Evolutionary conservation across 1,139 yeast genomes (phyloP).

Genomic region (Arxiozyma slooffiae): DNA sequence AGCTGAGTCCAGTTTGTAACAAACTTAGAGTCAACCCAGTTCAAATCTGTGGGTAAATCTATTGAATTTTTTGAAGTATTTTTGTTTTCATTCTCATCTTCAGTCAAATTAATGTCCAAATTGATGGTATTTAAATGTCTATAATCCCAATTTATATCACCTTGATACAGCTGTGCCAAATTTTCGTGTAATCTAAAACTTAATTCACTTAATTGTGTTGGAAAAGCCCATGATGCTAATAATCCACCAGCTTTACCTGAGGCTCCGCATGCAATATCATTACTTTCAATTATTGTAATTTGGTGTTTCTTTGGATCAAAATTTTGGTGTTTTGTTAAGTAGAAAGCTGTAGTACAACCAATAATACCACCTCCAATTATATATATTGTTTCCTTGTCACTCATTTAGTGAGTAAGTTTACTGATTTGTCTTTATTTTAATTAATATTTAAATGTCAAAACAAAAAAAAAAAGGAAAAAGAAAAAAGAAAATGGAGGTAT

Average conservation of each 20-base stretch:
- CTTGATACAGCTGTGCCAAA: constrained; percentile 66
- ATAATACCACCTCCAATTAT: constrained; percentile 92
- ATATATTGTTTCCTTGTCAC: constrained; percentile 51
- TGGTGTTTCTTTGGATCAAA: constrained; percentile 65
- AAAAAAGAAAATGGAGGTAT: not conserved
- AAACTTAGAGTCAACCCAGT: constrained; percentile 66
- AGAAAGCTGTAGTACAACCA: constrained; percentile 92
- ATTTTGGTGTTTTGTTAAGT: constrained; percentile 69
- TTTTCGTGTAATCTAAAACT: constrained; percentile 81
- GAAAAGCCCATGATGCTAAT: constrained; percentile 92
- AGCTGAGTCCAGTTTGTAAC: constrained; percentile 68
- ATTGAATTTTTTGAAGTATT: constrained; percentile 8
- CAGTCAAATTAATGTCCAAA: constrained; percentile 57
- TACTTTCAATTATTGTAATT: constrained; percentile 81
- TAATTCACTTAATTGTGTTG: constrained; percentile 84
- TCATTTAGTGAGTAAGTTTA: not conserved
- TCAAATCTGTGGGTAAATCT: constrained; percentile 59
- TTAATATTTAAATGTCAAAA: not conserved
- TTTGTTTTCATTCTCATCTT: constrained; percentile 5
- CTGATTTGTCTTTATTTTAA: not conserved
- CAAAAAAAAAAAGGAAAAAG: no score
- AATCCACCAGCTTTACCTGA: constrained; percentile 97
- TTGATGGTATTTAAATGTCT: constrained; percentile 80
- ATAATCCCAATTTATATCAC: constrained; percentile 86
- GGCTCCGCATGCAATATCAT: constrained; percentile 94